phyloP scores from a whole-genome alignment of 2,329 filamentous ascomycete genomes.

The Alternaria alternata region DNA sequence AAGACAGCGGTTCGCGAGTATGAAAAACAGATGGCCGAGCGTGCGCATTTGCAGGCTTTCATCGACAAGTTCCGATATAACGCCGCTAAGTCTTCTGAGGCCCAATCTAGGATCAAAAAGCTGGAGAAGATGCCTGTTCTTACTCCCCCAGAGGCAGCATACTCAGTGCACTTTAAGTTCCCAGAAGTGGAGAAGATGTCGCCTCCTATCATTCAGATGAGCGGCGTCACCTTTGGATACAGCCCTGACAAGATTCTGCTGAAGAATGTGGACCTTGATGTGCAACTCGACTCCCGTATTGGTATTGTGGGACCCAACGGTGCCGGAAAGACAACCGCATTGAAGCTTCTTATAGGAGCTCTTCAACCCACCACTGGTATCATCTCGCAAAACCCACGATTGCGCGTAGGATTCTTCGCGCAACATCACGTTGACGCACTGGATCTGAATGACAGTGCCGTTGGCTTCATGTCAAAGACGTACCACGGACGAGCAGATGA shows the following conservation, averaged over 20 bases:
- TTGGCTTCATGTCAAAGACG: slow-evolving; percentile 93
- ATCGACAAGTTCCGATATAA: slow-evolving; percentile 99
- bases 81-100: slow-evolving; percentile 96
- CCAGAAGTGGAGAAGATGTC: slow-evolving; percentile 97
- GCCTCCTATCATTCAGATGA: slow-evolving; percentile 98
- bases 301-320: slow-evolving; percentile 99
- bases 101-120: slow-evolving; percentile 98
- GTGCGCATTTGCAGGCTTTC: slow-evolving; percentile 92
- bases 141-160: slow-evolving; percentile 89
- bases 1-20: slow-evolving; percentile 98
- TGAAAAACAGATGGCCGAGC: slow-evolving; percentile 95
- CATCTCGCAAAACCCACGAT: slow-evolving; percentile 86
- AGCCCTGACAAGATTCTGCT: slow-evolving; percentile 79
- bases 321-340: slow-evolving; percentile 97
- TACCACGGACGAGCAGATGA: slow-evolving; percentile 94
- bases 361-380: slow-evolving; percentile 78
- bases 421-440: slow-evolving; percentile 98
- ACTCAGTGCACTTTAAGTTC: slow-evolving; percentile 96
- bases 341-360: slow-evolving; percentile 94
- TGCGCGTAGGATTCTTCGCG: slow-evolving; percentile 95
- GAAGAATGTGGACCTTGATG: slow-evolving; percentile 88
- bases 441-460: slow-evolving; percentile 86
- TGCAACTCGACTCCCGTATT: slow-evolving; percentile 96
- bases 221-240: slow-evolving; percentile 90
- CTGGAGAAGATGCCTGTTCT: slow-evolving; percentile 95